Base-by-base conservation (phyloP, 345 rosid species). In the Aquilaria malaccensis region DNA sequence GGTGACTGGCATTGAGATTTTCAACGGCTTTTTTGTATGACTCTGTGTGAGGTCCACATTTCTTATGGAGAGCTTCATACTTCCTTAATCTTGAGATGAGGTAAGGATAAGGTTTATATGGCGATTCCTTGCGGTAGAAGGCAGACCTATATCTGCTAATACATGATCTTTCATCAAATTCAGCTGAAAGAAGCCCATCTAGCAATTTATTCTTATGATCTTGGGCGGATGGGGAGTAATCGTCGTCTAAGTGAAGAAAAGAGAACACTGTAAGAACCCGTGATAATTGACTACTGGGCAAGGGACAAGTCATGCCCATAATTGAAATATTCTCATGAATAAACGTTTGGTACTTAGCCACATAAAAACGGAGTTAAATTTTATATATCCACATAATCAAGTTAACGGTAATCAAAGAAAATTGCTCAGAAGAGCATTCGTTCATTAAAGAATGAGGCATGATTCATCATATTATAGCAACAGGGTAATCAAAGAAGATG, bases 21-120 rank as follows among this genome's bases (percentile, higher is more conserved):
- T 71, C 66, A 56, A 68, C 15, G 10, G 82, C 72, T 64, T 32
- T 67, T 66, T 70, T 80, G 69, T 77, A 83, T n/a, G 87, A 72
- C 7, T 78, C 9, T 2, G 83, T 76, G 30, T 68, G 53, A 13
- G 89, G 93, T 14, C 82, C 87, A 37, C 93, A 86, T 29, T 63
- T 73, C 69, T 77, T 76, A 68, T 86, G 89, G 53, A 80, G 81
- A 67, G 65, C 67, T 74, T 83, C 89, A 30, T 86, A 83, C 52
- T 63, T 65, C 47, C 80, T 73, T 50, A 86, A 68, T 71, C 72
- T 75, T 49, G 84, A 81, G 51, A 83, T 43, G 4, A 86, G 81
- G 71, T 83, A 70, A 10, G 60, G 31, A 52, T 84, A 81, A 6
- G 89, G 87, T 52, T 60, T 75, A 63, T 77, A 66, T 1, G 43